These are phyloP conservation scores for Cystofilobasidium bisporidii DNA, from an alignment of 768 basidiomycete genomes.

Conservation along the genomic window DNA sequence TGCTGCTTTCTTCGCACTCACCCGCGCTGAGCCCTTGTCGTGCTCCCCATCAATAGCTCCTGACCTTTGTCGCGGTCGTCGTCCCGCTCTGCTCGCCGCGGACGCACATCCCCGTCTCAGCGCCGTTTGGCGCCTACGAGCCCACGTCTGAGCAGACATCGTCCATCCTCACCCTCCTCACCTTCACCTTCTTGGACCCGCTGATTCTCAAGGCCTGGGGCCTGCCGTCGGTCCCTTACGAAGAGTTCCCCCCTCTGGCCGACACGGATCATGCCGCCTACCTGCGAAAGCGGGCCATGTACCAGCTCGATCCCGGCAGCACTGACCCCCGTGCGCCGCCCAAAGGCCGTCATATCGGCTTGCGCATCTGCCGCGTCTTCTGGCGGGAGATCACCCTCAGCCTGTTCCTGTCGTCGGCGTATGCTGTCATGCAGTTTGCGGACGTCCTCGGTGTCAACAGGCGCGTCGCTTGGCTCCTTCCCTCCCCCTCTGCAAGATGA, in stretches of 20 bases:
- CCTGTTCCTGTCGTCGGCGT: conserved; percentile 29
- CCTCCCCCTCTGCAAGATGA: no score
- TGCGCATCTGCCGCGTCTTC: conserved; percentile 44
- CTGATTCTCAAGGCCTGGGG: conserved; percentile 37
- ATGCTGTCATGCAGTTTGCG: conserved; percentile 36
- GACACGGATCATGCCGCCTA: conserved; percentile 42
- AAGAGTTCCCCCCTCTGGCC: conserved; percentile 44
- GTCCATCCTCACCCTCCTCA: conserved; percentile 10
- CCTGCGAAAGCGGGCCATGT: conserved; percentile 39
- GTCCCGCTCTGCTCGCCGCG: conserved; percentile 21
- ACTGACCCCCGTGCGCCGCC: conserved; percentile 39
- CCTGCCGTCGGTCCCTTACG: conserved; percentile 36
- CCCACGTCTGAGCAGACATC: conserved; percentile 24
- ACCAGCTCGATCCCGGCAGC: conserved; percentile 41
- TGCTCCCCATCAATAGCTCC: not conserved
- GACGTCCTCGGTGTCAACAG: conserved; percentile 20
- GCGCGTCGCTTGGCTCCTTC: no score
- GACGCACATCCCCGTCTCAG: conserved; percentile 14
- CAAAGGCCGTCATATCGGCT: conserved; percentile 45
- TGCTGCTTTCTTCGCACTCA: not conserved
- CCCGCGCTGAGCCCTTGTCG: not conserved
- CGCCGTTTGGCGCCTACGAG: conserved; percentile 2
- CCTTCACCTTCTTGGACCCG: conserved; percentile 29
- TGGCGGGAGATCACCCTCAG: conserved; percentile 33
- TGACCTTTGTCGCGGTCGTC: conserved; percentile 22